Conservation (phyloP, 345 rosid genomes). For the Gossypium rotundifolium region DNA sequence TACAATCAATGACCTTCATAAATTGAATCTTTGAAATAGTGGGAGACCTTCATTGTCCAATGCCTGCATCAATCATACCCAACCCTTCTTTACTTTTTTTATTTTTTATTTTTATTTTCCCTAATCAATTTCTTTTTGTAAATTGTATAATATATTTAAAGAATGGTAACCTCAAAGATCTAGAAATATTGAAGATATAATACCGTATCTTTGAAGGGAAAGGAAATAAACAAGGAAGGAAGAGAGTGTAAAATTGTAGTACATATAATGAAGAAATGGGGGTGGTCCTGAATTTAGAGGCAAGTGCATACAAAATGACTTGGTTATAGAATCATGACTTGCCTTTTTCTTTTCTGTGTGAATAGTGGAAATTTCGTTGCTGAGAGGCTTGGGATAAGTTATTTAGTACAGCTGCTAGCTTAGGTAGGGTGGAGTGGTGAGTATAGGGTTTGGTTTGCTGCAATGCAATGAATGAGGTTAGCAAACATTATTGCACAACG, state of each 20-base stretch:
- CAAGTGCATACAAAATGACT: background rate
- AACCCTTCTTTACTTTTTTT: background rate
- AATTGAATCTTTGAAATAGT: background rate
- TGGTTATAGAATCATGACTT: background rate
- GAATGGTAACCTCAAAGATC: too few relatives aligned
- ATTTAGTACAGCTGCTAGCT: background rate
- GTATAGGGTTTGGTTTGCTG: background rate
- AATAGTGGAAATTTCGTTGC: background rate
- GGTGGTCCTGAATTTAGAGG: background rate
- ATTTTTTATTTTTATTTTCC: too few relatives aligned
- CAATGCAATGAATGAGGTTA: background rate
- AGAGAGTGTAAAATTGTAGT: background rate
- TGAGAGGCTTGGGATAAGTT: background rate
- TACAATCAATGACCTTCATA: background rate
- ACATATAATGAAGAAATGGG: background rate
- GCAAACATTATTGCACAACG: background rate
- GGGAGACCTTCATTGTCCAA: background rate
- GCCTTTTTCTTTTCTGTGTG: background rate
- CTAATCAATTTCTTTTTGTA: too few relatives aligned
- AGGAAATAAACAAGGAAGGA: background rate
- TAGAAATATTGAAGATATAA: too few relatives aligned
- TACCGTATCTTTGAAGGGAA: too few relatives aligned
- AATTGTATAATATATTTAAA: too few relatives aligned
- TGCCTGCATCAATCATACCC: conserved; percentile 1
- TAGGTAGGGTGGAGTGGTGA: background rate